These are phyloP conservation scores for Knufia petricola DNA, from an alignment of 2,329 filamentous ascomycete genomes.

Conservation along the genomic window DNA sequence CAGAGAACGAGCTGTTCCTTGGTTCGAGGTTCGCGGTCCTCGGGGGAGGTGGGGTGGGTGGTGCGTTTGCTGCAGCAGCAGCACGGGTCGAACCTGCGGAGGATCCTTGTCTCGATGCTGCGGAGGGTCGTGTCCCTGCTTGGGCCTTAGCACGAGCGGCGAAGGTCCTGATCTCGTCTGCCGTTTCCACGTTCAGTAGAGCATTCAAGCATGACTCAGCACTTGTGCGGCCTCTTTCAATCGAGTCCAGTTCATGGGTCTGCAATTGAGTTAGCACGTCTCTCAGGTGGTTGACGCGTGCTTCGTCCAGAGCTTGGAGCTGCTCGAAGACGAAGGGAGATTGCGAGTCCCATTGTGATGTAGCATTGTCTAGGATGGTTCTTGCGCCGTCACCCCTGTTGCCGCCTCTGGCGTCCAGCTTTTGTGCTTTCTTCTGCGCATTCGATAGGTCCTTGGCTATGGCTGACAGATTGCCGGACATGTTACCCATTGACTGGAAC, in stretches of 20 bases:
- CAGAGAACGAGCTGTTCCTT: conserved; percentile 46
- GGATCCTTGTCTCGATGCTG: conserved; percentile 4
- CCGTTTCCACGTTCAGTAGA: conserved; percentile 76
- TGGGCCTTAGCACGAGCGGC: conserved; percentile 31
- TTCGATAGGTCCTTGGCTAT: conserved; percentile 79
- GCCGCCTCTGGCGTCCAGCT: conserved; percentile 66
- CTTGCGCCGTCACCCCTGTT: conserved; percentile 63
- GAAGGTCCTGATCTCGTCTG: conserved; percentile 75
- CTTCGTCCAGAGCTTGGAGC: conserved; percentile 83
- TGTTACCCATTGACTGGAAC: conserved; percentile 68
- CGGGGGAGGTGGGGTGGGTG: conserved; percentile 32
- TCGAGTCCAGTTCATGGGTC: conserved; percentile 82
- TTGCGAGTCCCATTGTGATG: conserved; percentile 82
- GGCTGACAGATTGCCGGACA: conserved; percentile 67
- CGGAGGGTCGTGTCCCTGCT: conserved; percentile 6
- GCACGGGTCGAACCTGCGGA: not conserved
- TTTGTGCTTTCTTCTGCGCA: conserved; percentile 76
- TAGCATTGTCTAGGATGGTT: conserved; percentile 65
- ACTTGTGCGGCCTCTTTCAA: conserved; percentile 63
- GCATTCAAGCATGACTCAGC: conserved; percentile 72
- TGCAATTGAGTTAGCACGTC: conserved; percentile 87
- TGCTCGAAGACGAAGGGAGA: conserved; percentile 92
- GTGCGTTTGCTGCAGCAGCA: conserved; percentile 13
- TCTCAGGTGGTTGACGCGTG: conserved; percentile 75
- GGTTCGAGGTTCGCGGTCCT: conserved; percentile 42